A percentile compares a stretch with the other conserved stretches of the same genome.
Evolutionary conservation across 1,139 yeast species (phyloP).

Genomic region (Pichia sp.): DNA sequence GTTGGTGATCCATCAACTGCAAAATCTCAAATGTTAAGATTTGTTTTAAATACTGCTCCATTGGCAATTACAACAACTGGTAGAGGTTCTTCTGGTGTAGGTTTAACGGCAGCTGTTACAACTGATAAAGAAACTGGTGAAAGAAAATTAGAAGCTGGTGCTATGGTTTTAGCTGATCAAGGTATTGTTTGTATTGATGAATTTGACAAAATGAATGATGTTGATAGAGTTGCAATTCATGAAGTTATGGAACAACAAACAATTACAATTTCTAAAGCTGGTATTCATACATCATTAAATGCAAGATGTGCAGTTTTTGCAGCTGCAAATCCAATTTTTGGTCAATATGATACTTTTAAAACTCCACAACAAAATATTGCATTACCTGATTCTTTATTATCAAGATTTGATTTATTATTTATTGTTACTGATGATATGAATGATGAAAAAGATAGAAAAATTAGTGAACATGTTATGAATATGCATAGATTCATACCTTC

Average conservation of each 20-base stretch:
- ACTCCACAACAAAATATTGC: conserved; percentile 98
- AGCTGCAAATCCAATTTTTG: conserved; percentile 97
- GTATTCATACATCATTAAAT: conserved; percentile 92
- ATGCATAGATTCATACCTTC: conserved; percentile 90
- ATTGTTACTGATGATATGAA: conserved; percentile 95
- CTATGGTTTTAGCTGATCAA: conserved; percentile 97
- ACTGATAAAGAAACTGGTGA: conserved; percentile 97
- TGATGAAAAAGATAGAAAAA: conserved; percentile 75
- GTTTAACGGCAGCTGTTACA: conserved; percentile 98
- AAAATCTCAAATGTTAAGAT: conserved; percentile 89
- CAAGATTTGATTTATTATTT: conserved; percentile 93
- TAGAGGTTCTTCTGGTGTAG: conserved; percentile 98
- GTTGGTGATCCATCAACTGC: conserved; percentile 99
- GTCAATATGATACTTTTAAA: conserved; percentile 93
- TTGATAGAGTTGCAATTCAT: conserved; percentile 96
- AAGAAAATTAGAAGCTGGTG: conserved; percentile 96
- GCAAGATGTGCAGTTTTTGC: conserved; percentile 98
- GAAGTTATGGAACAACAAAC: conserved; percentile 99
- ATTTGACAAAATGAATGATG: conserved; percentile 96
- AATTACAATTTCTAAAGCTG: conserved; percentile 97
- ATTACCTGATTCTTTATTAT: conserved; percentile 88
- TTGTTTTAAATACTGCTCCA: conserved; percentile 90
- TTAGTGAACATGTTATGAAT: conserved; percentile 90
- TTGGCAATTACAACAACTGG: conserved; percentile 98
- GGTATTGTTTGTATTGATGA: conserved; percentile 98